These are phyloP conservation scores for Tetracladium setigerum DNA, from an alignment of 495 filamentous ascomycete genomes.

Conservation along the genomic window DNA sequence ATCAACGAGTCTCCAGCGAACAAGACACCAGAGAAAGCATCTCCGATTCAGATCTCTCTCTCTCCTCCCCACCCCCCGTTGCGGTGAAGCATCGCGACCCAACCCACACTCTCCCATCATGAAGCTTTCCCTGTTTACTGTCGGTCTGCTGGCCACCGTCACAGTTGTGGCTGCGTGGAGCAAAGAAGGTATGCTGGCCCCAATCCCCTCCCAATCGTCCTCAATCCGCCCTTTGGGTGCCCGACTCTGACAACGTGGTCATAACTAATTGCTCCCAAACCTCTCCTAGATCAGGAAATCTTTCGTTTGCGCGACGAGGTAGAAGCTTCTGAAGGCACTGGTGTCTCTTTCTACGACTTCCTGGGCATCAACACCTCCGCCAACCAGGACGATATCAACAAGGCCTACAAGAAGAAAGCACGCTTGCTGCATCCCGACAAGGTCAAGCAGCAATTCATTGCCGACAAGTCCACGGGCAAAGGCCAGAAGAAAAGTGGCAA, in stretches of 20 bases:
- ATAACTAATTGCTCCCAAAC: conserved; percentile 8
- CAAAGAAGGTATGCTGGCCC: conserved; percentile 62
- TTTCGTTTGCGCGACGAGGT: conserved; percentile 90
- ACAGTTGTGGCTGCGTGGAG: conserved; percentile 66
- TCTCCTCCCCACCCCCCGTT: background rate
- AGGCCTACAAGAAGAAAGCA: conserved; percentile 86
- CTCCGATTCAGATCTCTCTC: conserved; percentile 7
- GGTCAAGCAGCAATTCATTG: conserved; percentile 72
- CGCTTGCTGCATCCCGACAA: conserved; percentile 87
- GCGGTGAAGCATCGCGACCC: no score
- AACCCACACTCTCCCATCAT: conserved; percentile 14
- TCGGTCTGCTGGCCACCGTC: conserved; percentile 51
- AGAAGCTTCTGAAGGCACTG: conserved; percentile 61
- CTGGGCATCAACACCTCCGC: conserved; percentile 65
- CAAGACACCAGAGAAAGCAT: conserved; percentile 15
- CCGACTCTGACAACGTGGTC: background rate
- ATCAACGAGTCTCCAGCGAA: background rate
- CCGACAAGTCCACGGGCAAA: conserved; percentile 54
- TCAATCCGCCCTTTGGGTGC: background rate
- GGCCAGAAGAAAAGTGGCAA: conserved; percentile 44
- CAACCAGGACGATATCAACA: conserved; percentile 81
- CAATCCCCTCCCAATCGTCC: no score
- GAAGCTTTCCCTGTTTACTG: conserved; percentile 30
- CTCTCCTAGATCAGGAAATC: conserved; percentile 79
- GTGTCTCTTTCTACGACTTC: conserved; percentile 93